Percentiles rank a stretch among this genome's conserved stretches.
Conservation (phyloP, 2,329 filamentous ascomycete species). For the Aureobasidium sp. region DNA sequence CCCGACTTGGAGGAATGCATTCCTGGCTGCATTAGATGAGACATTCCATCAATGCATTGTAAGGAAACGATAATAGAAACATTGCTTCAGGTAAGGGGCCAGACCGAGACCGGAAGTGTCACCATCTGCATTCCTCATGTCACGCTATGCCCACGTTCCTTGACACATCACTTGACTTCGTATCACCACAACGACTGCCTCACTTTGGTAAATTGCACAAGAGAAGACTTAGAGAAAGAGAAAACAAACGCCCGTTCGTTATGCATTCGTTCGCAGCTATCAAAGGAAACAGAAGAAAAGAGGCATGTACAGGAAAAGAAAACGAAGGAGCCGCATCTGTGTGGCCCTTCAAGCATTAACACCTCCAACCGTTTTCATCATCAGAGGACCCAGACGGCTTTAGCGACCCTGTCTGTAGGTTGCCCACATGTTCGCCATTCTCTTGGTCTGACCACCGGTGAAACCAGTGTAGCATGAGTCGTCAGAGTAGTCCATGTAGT, state of each 20-base stretch:
- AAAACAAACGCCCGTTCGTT: not conserved
- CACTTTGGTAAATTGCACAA: not conserved
- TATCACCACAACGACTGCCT: not conserved
- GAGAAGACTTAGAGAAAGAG: not conserved
- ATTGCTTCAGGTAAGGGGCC: too few relatives aligned
- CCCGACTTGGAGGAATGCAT: too few relatives aligned
- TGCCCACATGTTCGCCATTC: conserved; percentile 45
- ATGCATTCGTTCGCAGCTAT: conserved; percentile 5
- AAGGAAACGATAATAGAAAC: too few relatives aligned
- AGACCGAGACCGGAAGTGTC: too few relatives aligned
- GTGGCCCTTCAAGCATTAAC: not conserved
- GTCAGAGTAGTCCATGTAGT: conserved; percentile 52
- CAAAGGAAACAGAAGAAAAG: not conserved
- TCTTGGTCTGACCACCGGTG: conserved; percentile 38
- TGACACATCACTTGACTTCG: not conserved
- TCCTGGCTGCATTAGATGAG: too few relatives aligned
- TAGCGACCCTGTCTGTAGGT: conserved; percentile 32
- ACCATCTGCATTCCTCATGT: not conserved
- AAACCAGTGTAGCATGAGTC: conserved; percentile 49
- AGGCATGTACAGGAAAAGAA: not conserved
- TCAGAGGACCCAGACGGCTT: not conserved
- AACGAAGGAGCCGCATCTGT: not conserved
- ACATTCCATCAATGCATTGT: too few relatives aligned
- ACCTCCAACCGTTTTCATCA: not conserved
- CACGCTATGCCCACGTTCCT: not conserved